Conservation (phyloP, 352 stramenopile genomes). For the Sclerospora graminicola region DNA sequence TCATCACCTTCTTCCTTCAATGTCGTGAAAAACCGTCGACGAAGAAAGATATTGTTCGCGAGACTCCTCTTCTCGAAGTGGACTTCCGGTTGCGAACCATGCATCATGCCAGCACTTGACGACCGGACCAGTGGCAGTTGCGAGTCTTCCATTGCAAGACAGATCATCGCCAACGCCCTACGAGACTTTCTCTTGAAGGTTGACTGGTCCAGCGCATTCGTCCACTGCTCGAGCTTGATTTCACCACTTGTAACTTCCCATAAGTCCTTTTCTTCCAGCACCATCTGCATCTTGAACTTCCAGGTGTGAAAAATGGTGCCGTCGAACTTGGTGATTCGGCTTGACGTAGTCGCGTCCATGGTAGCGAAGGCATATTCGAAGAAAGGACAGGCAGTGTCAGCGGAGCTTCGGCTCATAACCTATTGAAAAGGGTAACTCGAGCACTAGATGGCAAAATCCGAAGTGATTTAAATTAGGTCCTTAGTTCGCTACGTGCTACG, state of each 20-base stretch:
- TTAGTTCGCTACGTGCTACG: not conserved
- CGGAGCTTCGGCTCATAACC: not conserved
- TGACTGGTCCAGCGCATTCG: not conserved
- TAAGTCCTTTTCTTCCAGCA: not conserved
- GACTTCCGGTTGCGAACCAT: not conserved
- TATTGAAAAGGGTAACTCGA: not conserved
- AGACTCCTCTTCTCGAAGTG: not conserved
- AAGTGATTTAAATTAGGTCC: not conserved
- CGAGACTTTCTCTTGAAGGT: not conserved
- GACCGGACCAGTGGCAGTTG: not conserved
- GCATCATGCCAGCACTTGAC: not conserved
- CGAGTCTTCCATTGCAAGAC: not conserved
- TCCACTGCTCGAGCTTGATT: not conserved
- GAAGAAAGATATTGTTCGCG: not conserved
- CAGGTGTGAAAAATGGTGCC: not conserved
- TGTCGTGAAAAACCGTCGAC: not conserved
- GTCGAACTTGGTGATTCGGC: not conserved
- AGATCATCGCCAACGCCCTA: not conserved
- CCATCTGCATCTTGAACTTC: slow-evolving; percentile 1
- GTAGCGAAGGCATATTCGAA: not conserved
- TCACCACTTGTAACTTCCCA: not conserved
- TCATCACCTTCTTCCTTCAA: not conserved
- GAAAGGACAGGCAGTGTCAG: not conserved
- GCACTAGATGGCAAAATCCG: not conserved
- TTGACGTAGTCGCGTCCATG: not conserved